phyloP scores from a whole-genome alignment of 2,329 filamentous ascomycete species.

The Cordyceps militaris region DNA sequence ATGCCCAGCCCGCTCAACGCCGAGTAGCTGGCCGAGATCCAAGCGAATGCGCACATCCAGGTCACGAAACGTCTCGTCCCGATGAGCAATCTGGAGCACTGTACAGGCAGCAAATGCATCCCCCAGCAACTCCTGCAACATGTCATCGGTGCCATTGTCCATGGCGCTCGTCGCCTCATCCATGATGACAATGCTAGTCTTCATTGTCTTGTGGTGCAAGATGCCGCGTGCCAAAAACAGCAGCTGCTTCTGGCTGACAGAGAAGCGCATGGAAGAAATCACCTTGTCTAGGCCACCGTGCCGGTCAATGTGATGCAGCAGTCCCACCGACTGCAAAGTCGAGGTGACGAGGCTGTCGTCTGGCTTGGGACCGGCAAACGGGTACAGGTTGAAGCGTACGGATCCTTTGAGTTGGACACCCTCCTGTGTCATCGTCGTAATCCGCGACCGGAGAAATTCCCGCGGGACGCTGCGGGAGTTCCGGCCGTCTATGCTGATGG shows the following conservation, averaged over 20 bases:
- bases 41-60: neutral
- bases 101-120: neutral
- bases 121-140: neutral
- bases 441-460: constrained; percentile 31
- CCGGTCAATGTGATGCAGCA: neutral
- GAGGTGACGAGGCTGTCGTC: neutral
- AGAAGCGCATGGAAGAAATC: neutral
- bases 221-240: neutral
- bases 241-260: neutral
- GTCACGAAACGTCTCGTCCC: neutral
- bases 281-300: neutral
- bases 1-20: neutral
- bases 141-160: neutral
- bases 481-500: constrained; percentile 35
- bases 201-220: neutral
- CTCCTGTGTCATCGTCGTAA: constrained; percentile 40
- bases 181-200: neutral
- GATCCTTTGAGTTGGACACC: constrained; percentile 36
- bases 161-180: constrained; percentile 8
- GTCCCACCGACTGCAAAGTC: neutral
- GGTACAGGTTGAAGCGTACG: constrained; percentile 34
- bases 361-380: neutral
- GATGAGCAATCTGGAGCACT: neutral
- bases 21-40: neutral
- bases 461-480: constrained; percentile 33